Conservation (phyloP, 257 asterid species). For the Solanum lycopersicoides region DNA sequence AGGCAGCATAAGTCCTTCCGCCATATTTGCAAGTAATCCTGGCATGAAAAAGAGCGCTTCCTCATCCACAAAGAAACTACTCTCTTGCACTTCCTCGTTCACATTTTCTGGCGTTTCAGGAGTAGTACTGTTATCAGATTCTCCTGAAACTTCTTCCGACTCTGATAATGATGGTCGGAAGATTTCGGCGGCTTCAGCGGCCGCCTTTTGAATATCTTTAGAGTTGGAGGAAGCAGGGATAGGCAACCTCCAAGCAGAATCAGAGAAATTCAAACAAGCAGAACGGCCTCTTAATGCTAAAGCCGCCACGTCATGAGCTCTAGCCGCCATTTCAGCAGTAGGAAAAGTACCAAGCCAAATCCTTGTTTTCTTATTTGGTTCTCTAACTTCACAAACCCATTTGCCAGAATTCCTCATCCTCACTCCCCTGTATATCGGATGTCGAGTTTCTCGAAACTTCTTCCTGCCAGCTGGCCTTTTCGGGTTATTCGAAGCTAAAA, state of each 20-base stretch:
- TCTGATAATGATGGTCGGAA: slow-evolving; percentile 11
- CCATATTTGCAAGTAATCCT: slow-evolving; percentile 29
- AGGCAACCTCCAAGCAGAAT: slow-evolving; percentile 44
- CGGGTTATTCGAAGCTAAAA: slow-evolving; percentile 51
- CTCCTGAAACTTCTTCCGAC: neutral
- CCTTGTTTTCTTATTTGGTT: slow-evolving; percentile 52
- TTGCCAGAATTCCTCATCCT: slow-evolving; percentile 37
- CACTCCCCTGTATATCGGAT: slow-evolving; percentile 55
- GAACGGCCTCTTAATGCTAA: slow-evolving; percentile 46
- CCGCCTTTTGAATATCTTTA: slow-evolving; percentile 45
- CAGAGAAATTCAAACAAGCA: slow-evolving; percentile 56
- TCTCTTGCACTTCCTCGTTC: too few species aligned
- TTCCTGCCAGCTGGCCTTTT: slow-evolving; percentile 54
- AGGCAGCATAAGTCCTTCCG: slow-evolving; percentile 48
- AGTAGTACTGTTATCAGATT: neutral
- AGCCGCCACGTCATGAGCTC: slow-evolving; percentile 69
- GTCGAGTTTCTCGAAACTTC: slow-evolving; percentile 58
- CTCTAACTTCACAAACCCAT: slow-evolving; percentile 65
- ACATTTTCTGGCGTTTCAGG: neutral
- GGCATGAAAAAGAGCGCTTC: slow-evolving; percentile 10
- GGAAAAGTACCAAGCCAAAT: slow-evolving; percentile 71
- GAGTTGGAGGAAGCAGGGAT: slow-evolving; percentile 36
- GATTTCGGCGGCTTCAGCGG: slow-evolving; percentile 41
- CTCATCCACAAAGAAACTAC: neutral
- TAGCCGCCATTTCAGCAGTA: slow-evolving; percentile 57